These are phyloP conservation scores for Parafenestella ontariensis DNA, from an alignment of 2,329 filamentous ascomycete species.

Conservation along the genomic window DNA sequence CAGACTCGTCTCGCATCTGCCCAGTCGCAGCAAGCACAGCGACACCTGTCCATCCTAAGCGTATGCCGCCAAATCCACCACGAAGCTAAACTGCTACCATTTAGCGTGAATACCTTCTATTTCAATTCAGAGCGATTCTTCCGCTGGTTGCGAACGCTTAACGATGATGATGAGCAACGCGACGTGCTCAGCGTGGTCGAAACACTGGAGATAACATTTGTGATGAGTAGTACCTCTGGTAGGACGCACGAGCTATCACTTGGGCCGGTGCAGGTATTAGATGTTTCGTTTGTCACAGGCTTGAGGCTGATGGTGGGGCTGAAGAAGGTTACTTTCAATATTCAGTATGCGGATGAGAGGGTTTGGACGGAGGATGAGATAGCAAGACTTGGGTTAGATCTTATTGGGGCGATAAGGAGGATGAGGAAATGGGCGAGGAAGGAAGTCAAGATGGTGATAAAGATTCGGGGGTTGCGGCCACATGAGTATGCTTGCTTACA, in stretches of 20 bases:
- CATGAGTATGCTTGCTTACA: too few relatives aligned
- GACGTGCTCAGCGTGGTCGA: background rate
- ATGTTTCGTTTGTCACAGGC: background rate
- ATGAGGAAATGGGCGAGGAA: background rate
- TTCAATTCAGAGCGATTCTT: background rate
- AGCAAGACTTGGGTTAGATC: background rate
- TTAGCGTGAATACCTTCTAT: background rate
- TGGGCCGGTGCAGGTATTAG: background rate
- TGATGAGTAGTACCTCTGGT: too few relatives aligned
- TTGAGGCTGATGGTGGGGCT: background rate
- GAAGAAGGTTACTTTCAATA: background rate
- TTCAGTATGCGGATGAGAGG: background rate
- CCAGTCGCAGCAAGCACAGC: background rate
- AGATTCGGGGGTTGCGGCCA: too few relatives aligned
- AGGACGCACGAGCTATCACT: background rate
- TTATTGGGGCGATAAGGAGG: background rate
- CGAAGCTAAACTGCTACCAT: background rate
- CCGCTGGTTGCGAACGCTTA: background rate
- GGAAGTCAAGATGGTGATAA: too few relatives aligned
- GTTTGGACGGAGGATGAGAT: background rate
- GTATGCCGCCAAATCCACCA: background rate
- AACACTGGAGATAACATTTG: background rate
- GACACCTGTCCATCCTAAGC: background rate
- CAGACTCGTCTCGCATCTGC: background rate
- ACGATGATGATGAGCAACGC: background rate